Conservation (phyloP, 2,329 filamentous ascomycete species). For the Fonsecaea pedrosoi region DNA sequence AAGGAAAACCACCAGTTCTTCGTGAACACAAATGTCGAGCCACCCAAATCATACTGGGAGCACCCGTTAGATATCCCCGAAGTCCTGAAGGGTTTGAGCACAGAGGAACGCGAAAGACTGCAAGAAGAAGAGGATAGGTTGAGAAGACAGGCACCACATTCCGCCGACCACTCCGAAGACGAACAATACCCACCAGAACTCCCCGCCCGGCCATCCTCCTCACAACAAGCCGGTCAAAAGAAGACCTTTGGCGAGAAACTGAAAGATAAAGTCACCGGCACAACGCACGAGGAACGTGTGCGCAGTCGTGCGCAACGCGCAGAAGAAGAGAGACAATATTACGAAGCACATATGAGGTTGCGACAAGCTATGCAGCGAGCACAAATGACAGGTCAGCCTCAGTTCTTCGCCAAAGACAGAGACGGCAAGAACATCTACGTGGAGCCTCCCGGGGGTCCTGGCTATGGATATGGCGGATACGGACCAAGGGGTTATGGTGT, state of each 20-base stretch:
- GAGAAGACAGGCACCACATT: constrained; percentile 37
- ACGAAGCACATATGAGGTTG: constrained; percentile 59
- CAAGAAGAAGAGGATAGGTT: constrained; percentile 43
- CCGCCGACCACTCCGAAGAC: constrained; percentile 29
- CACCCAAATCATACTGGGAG: constrained; percentile 66
- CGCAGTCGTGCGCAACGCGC: constrained; percentile 54
- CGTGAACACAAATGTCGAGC: constrained; percentile 62
- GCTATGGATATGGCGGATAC: constrained; percentile 33
- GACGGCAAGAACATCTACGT: constrained; percentile 65
- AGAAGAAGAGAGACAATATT: constrained; percentile 59
- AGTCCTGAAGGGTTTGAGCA: constrained; percentile 58
- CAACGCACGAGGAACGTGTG: constrained; percentile 63
- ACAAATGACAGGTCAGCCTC: constrained; percentile 62
- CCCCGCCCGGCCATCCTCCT: constrained; percentile 30
- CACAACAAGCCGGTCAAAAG: constrained; percentile 40
- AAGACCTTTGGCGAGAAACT: constrained; percentile 61
- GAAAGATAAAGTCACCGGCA: constrained; percentile 65
- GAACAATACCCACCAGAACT: constrained; percentile 38
- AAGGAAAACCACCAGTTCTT: constrained; percentile 66
- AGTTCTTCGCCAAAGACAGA: constrained; percentile 61
- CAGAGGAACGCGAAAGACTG: constrained; percentile 58
- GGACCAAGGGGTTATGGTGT: constrained; percentile 44
- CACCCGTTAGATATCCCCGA: constrained; percentile 67
- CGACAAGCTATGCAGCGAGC: constrained; percentile 60
- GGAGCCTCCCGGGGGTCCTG: constrained; percentile 56